Evolutionary conservation across 208 protist genomes (phyloP), one percentile per base, ranked within the genome.

Genomic region (Trypanosoma grayi): DNA sequence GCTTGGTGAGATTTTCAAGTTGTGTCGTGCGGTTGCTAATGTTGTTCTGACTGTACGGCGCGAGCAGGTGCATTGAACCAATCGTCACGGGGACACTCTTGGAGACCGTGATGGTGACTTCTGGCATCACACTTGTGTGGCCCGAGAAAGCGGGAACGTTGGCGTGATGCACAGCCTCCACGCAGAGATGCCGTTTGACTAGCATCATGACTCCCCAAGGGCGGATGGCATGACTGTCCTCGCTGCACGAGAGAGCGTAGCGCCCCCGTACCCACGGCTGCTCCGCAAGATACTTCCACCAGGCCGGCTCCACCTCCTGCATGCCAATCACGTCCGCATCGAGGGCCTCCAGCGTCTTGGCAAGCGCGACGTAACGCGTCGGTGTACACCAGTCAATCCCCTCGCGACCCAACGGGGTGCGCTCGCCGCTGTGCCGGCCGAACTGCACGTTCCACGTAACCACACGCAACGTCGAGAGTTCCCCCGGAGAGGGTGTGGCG

Each of bases 371-470:
- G 52, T 81, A 81, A 13, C 78, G 56, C n/a, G 82, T 85, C 27
- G 56, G 41, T 20, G 72, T 81, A 53, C 82, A 85, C 78, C 75
- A 83, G 57, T 83, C 75, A 56, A 85, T 83, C 25, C 78, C 82
- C 4, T 67, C 63, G 8, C 75, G 67, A 0, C 78, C 78, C 18
- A 85, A 63, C 5, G 69, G 78, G 25, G 78, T 85, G n/a, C 53
- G 68, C 56, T 84, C 66, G 9, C 71, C 71, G 62, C 72, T 77
- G 60, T 81, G 65, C n/a, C 68, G 67, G 22, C 73, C 64, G 60
- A 85, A 79, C 51, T 81, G 78, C 36, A 73, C 68, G 55, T 88
- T 88, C 71, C 76, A 81, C 36, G 78, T 83, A 33, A 88, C 41
- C 8, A 80, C 54, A 13, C 73, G 62, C 11, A 85, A 58, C 10